Base-by-base conservation (phyloP, 2,329 filamentous ascomycete species). In the Fusarium graminum region DNA sequence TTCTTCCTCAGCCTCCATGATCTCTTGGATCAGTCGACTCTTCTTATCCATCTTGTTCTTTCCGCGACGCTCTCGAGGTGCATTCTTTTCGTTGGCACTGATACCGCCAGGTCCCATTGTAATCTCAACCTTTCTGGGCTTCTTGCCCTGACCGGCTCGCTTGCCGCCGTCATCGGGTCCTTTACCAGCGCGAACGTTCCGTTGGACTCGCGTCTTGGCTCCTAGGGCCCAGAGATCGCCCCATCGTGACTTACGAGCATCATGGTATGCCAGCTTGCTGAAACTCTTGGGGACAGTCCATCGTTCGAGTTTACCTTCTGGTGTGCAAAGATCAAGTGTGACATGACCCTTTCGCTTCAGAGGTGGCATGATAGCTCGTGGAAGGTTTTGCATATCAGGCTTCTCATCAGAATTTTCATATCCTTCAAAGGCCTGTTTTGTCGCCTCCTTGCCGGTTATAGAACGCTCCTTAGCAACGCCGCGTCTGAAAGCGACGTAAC, bases 141-240 rank as follows among this genome's bases (percentile, higher is more conserved):
- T 82, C 70, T 80, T 83, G 49, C 76, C 78, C 51, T 75, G 65
- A 4, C 71, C 77, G 10, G 81, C 77, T 39, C 82, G 77, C 50
- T 83, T 80, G 5, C 81, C 82, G 6, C 81, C 82, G 38, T 85
- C 84, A 28, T 82, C 78, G 0, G 75, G 72, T 32, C 78, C 79
- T 63, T 74, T 76, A 51, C 91, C 91, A 4, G 91, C 78, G 9
- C 88, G 86, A 41, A 91, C 80, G 14, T 80, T 82, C 44, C 92
- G 82, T 3, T 78, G 74, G 6, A 91, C 85, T 13, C 93, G 85
- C 0, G 93, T 96, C 83, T 98, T 98, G 22, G 94, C 94, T 0
- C 95, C 95, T 1, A 98, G 83, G 1, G 94, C 93, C 95, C 95
- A 99, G 11, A 98, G 82, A 76, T 98, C 95, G 38, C 95, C 95